A percentile compares a stretch with the other conserved stretches of the same genome.
Evolutionary conservation across 2,329 filamentous ascomycete genomes (phyloP).

Genomic region (Dactylellina sp.): DNA sequence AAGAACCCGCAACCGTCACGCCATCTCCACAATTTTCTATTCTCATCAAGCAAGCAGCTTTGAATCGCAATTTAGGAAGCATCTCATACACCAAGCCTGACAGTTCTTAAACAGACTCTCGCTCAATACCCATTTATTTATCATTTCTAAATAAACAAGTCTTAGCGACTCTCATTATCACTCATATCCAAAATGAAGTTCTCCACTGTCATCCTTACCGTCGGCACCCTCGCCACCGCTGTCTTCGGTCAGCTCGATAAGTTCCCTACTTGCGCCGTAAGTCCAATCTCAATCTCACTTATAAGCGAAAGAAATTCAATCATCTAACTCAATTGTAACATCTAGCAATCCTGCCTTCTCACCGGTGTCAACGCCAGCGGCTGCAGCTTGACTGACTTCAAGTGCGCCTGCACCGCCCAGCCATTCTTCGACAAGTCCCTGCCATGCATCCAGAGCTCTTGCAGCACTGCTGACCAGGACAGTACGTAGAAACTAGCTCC

Average conservation of each 20-base stretch:
- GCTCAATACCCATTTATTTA: slow-evolving; percentile 13
- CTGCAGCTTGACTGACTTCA: slow-evolving; percentile 56
- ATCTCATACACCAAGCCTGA: slow-evolving; percentile 6
- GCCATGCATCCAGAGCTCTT: slow-evolving; percentile 52
- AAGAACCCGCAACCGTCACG: slow-evolving; percentile 47
- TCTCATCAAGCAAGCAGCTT: slow-evolving; percentile 31
- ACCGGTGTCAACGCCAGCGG: slow-evolving; percentile 28
- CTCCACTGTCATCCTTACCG: slow-evolving; percentile 56
- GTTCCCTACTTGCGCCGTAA: slow-evolving; percentile 59
- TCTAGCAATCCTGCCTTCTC: slow-evolving; percentile 57
- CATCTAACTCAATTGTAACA: slow-evolving; percentile 15
- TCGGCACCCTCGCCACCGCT: slow-evolving; percentile 55
- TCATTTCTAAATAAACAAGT: slow-evolving; percentile 17
- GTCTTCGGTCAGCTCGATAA: slow-evolving; percentile 55
- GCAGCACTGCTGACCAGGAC: slow-evolving; percentile 45
- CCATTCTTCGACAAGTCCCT: slow-evolving; percentile 52
- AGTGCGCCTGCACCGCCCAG: slow-evolving; percentile 56
- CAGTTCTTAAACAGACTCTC: slow-evolving; percentile 28
- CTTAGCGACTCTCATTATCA: slow-evolving; percentile 27
- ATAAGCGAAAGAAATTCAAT: too few relatives aligned
- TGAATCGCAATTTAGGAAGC: slow-evolving; percentile 18
- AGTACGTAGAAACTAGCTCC: slow-evolving; percentile 43
- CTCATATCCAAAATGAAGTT: slow-evolving; percentile 59
- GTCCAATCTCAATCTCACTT: slow-evolving; percentile 25
- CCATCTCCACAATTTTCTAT: slow-evolving; percentile 40